Evolutionary conservation across 257 asterid genomes (phyloP).

Genomic region (Fraxinus cuspidata): DNA sequence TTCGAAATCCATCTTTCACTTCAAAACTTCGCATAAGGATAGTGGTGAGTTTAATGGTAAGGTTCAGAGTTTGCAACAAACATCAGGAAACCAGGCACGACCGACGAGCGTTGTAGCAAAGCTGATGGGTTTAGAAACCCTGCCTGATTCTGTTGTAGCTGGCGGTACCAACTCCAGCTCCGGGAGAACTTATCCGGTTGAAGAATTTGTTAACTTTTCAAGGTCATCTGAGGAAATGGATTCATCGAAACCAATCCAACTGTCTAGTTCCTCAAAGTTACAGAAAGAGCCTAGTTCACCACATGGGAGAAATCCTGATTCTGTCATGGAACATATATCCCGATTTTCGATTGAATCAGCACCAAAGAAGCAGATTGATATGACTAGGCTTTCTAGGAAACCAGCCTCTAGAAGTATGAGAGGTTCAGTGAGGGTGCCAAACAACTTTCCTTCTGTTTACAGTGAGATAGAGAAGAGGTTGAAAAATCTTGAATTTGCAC

Average conservation of each 20-base stretch:
- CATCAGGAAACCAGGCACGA: constrained; percentile 46
- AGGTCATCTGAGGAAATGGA: constrained; percentile 31
- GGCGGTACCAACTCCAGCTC: constrained; percentile 33
- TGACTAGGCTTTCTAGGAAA: constrained; percentile 44
- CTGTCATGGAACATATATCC: constrained; percentile 59
- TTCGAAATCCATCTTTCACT: constrained; percentile 40
- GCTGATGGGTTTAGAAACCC: constrained; percentile 81
- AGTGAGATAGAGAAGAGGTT: constrained; percentile 88
- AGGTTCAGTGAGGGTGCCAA: constrained; percentile 44
- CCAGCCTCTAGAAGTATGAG: constrained; percentile 39
- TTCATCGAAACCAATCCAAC: constrained; percentile 34
- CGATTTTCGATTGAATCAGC: constrained; percentile 88
- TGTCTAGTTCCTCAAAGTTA: constrained; percentile 31
- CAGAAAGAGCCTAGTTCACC: constrained; percentile 80
- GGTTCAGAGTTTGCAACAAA: constrained; percentile 34
- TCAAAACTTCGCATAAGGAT: constrained; percentile 43
- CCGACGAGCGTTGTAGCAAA: constrained; percentile 91
- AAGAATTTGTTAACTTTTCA: constrained; percentile 34
- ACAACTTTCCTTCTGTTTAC: constrained; percentile 70
- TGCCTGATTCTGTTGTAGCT: constrained; percentile 58
- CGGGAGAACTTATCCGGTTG: constrained; percentile 32
- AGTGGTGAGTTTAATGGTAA: constrained; percentile 33
- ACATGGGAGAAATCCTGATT: constrained; percentile 64
- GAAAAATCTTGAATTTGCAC: constrained; percentile 77
- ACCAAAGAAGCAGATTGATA: constrained; percentile 78